Evolutionary conservation across 345 rosid genomes (phyloP).

Genomic region (Brassica incana): DNA sequence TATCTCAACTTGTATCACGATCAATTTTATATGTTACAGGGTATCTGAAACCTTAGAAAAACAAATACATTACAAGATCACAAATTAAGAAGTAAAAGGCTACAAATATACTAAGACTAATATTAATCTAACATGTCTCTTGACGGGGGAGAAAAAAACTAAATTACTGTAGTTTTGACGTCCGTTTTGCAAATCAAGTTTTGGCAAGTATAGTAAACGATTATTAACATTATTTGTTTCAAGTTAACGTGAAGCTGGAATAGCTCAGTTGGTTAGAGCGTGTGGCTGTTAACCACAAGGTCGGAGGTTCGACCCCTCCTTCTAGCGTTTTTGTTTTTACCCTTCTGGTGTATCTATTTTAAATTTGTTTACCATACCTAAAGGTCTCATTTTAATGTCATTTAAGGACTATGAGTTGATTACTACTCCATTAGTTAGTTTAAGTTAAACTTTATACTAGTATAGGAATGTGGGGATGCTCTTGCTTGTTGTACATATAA

Average conservation of each 20-base stretch:
- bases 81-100: neutral
- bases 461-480: neutral
- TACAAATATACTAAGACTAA: neutral
- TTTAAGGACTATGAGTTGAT: neutral
- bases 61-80: neutral
- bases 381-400: neutral
- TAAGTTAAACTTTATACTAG: neutral
- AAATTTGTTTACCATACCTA: no score
- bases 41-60: neutral
- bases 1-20: neutral
- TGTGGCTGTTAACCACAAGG: constrained; percentile 92
- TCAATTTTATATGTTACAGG: neutral
- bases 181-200: neutral
- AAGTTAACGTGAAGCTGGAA: constrained; percentile 43
- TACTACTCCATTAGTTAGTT: neutral
- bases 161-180: neutral
- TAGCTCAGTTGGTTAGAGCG: constrained; percentile 94
- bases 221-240: neutral
- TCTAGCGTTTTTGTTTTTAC: neutral
- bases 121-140: neutral
- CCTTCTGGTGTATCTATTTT: neutral
- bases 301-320: constrained; percentile 79
- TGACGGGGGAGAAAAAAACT: neutral
- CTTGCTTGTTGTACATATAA: neutral
- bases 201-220: neutral